Base-by-base conservation (phyloP, 371 early-diverging fungal genomes). In the Mucor lusitanicus region DNA sequence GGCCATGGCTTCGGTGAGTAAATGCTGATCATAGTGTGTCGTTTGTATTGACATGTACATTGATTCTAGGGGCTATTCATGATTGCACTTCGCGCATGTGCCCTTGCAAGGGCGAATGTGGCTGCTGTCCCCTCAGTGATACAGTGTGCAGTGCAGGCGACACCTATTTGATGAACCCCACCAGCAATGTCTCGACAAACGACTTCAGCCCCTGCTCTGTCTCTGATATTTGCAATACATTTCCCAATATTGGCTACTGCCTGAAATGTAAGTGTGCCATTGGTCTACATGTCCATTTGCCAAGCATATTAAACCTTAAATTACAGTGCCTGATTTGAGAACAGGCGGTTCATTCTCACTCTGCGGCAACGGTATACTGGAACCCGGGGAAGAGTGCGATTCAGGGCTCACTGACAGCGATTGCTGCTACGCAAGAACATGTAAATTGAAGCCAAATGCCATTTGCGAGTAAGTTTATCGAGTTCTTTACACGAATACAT, bases 281-380 rank as follows among this genome's bases (percentile, higher is more conserved):
- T 32, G 8, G 2, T 28, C 23, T 57, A 17, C 11, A 19, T 19
- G n/a, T 13, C 6, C 12, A 39, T 19, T 42, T 30, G 25, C 19
- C 8, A 32, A n/a, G 19, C 56, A 56, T 17, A 12, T n/a, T 30
- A 33, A 30, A 37, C 27, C 17, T 5, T 37, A 6, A 40, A 32
- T 13, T 30, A 17, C 65, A 80, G 80, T 73, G 3, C 79, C 81
- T 25, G 77, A 76, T 42, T n/a, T 72, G 15, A 68, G 72, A 19
- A 69, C 71, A 8, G 73, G 69, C 23, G 72, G 72, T 32, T 69
- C 80, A 15, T 77, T 77, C 61, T 68, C 90, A 33, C 90, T 96
- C 73, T 98, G 98, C 74, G 98, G 98, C 32, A 97, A 98, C 79
- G 97, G 98, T 6, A 90, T 98, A 57, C 81, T 89, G 62, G 98